Evolutionary conservation across 1,284 basidiomycete genomes (phyloP).

Genomic region (Tilletia horrida): DNA sequence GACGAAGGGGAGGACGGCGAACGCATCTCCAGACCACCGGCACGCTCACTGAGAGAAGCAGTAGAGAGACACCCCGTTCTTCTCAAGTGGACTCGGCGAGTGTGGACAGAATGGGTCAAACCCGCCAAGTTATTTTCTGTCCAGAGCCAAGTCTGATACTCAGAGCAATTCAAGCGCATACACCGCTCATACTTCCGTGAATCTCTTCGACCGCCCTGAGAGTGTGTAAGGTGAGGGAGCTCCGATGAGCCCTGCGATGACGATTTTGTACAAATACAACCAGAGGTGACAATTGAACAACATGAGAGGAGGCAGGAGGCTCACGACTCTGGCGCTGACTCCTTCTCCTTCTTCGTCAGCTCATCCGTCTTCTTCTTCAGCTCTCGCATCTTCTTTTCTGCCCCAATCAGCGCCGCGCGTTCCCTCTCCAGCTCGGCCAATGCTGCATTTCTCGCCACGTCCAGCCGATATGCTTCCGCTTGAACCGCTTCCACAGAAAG

Average conservation of each 20-base stretch:
- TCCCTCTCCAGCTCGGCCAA: slow-evolving; percentile 53
- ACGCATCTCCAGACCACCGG: background rate
- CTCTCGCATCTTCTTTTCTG: slow-evolving; percentile 50
- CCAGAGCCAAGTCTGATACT: background rate
- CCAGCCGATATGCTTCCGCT: slow-evolving; percentile 73
- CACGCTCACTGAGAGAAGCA: slow-evolving; percentile 17
- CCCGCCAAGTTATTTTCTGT: slow-evolving; percentile 14
- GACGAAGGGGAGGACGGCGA: slow-evolving; percentile 1
- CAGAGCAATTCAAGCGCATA: too few relatives aligned
- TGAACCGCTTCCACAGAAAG: slow-evolving; percentile 74
- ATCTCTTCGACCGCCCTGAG: too few relatives aligned
- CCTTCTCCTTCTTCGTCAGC: slow-evolving; percentile 7
- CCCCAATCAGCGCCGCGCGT: slow-evolving; percentile 46
- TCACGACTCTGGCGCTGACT: background rate
- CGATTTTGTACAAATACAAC: too few relatives aligned
- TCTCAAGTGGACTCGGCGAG: slow-evolving; percentile 28
- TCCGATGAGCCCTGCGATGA: background rate
- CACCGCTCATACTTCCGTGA: too few relatives aligned
- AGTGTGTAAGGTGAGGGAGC: too few relatives aligned
- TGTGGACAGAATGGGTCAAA: slow-evolving; percentile 32
- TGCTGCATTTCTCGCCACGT: slow-evolving; percentile 70
- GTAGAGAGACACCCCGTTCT: slow-evolving; percentile 32
- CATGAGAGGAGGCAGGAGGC: background rate
- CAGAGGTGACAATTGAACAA: background rate
- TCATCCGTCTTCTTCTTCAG: slow-evolving; percentile 25